A percentile compares a stretch with the other conserved stretches of the same genome.
phyloP scores from a whole-genome alignment of 495 filamentous ascomycete genomes.

The Cercophora sp. region DNA sequence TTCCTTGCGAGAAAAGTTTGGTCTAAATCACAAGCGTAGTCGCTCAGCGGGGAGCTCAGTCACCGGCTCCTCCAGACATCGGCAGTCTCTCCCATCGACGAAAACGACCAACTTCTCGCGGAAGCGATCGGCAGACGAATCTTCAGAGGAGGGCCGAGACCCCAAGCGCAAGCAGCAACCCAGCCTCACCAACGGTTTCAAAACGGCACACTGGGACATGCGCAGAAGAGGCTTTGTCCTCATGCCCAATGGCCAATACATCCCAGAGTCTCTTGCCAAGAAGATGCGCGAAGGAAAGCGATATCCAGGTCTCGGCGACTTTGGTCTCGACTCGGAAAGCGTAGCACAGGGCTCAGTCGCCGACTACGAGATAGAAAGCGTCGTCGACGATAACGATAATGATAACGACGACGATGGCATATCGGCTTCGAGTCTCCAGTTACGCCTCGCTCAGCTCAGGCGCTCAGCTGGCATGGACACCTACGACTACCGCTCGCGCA shows the following conservation, averaged over 20 bases:
- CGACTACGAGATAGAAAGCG: neutral
- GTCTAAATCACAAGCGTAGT: constrained; percentile 24
- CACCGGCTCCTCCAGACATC: constrained; percentile 16
- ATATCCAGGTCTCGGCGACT: constrained; percentile 9
- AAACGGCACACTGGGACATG: constrained; percentile 37
- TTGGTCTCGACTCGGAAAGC: constrained; percentile 9
- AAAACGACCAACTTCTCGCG: constrained; percentile 24
- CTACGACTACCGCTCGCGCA: neutral
- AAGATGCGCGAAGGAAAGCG: constrained; percentile 27
- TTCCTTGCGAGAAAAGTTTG: constrained; percentile 29
- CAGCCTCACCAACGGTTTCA: constrained; percentile 16
- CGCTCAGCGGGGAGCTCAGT: constrained; percentile 20
- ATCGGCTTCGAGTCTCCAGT: neutral
- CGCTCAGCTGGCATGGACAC: neutral
- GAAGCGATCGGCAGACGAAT: constrained; percentile 20
- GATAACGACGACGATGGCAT: neutral
- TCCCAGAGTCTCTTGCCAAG: constrained; percentile 39
- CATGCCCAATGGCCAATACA: constrained; percentile 40
- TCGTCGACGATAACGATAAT: neutral
- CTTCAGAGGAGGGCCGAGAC: constrained; percentile 14
- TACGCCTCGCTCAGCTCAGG: constrained; percentile 8
- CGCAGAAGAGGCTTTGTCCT: constrained; percentile 38
- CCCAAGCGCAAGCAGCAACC: constrained; percentile 14
- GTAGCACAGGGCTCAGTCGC: constrained; percentile 14
- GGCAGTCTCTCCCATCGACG: constrained; percentile 19